Percentiles rank a stretch among this genome's conserved stretches.
phyloP scores from a whole-genome alignment of 116 monocot species.

The Zostera marina region DNA sequence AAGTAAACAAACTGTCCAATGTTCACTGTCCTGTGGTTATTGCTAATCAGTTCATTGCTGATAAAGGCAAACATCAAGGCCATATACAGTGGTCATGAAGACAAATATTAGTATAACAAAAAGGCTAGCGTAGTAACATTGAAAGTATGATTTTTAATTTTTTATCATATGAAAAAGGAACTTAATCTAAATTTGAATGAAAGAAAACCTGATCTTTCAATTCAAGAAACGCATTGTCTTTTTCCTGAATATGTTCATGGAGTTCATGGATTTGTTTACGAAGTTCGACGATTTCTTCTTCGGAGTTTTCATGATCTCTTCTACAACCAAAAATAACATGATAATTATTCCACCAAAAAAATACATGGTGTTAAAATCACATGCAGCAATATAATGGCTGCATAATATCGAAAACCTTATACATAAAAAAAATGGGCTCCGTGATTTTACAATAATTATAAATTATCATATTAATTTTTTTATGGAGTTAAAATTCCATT shows the following conservation, averaged over 20 bases:
- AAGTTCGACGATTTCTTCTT: conserved; percentile 67
- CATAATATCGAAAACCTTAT: no score
- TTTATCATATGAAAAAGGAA: not conserved
- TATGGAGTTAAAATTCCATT: no score
- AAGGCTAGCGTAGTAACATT: not conserved
- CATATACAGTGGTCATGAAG: not conserved
- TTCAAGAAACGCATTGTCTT: conserved; percentile 49
- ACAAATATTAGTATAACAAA: not conserved
- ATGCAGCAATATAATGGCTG: no score
- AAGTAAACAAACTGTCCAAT: no score
- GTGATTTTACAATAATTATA: no score
- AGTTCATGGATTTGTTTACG: conserved; percentile 77
- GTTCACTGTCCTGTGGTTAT: no score
- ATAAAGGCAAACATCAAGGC: no score
- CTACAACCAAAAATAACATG: conserved; percentile 33
- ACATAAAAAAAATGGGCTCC: no score
- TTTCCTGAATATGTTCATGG: conserved; percentile 63
- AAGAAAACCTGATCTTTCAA: conserved; percentile 32
- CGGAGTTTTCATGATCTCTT: conserved; percentile 75
- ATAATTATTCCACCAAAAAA: no score
- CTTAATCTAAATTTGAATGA: not conserved
- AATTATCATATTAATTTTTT: no score
- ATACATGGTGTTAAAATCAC: not conserved
- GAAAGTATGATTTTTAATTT: not conserved
- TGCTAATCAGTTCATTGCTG: no score